Evolutionary conservation across 148 eudicot species (phyloP).

Genomic region (Nyssa sinensis): DNA sequence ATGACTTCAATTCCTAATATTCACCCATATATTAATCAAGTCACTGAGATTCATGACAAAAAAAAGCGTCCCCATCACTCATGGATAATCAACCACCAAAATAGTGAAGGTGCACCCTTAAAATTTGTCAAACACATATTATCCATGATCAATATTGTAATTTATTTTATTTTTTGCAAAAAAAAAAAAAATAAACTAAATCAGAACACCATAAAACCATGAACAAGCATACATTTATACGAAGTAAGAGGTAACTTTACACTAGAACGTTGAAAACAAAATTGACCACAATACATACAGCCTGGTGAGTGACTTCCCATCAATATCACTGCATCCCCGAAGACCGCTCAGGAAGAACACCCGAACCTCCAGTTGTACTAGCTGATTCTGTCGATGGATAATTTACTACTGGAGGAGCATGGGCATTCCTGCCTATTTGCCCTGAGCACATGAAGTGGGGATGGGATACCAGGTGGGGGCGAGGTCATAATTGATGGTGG

Average conservation of each 20-base stretch:
- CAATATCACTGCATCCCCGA: constrained; percentile 5
- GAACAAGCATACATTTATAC: too few relatives aligned
- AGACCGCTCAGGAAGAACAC: constrained; percentile 12
- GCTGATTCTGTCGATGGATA: constrained; percentile 6
- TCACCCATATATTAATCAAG: not conserved
- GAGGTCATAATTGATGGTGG: constrained; percentile 24
- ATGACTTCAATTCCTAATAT: too few relatives aligned
- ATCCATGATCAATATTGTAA: too few relatives aligned
- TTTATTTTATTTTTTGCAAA: too few relatives aligned
- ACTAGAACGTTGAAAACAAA: not conserved
- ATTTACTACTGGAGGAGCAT: constrained; percentile 8
- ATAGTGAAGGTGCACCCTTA: not conserved
- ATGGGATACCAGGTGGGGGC: constrained; percentile 20
- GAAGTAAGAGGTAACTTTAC: not conserved
- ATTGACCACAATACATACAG: not conserved
- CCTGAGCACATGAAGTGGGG: constrained; percentile 19
- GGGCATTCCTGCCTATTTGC: constrained; percentile 21
- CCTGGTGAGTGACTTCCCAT: not conserved
- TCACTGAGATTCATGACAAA: not conserved
- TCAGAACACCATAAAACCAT: too few relatives aligned
- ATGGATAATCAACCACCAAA: not conserved
- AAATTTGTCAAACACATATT: too few relatives aligned
- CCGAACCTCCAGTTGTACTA: constrained; percentile 4
- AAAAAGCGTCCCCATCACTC: not conserved
- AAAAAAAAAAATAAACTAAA: too few relatives aligned